Base-by-base conservation (phyloP, 345 rosid genomes). In the Arabidopsis arenosa region DNA sequence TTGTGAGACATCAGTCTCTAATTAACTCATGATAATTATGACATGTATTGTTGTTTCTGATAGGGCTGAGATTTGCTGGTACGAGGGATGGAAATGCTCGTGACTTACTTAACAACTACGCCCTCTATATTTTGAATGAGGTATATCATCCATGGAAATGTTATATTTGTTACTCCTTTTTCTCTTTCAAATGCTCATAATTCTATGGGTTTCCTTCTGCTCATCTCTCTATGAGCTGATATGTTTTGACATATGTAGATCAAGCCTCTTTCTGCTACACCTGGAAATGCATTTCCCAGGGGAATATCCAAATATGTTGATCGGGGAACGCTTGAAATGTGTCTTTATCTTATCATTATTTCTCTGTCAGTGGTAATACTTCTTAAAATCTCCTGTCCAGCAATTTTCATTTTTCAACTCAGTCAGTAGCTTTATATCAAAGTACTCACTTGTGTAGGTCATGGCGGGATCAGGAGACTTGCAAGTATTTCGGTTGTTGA, bases 391-490 rank as follows among this genome's bases (percentile, higher is more conserved):
- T 64, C 30, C 4, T 48, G 63, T 73, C 55, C 33, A 18, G 21
- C 51, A 65, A 18, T 12, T 59, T 65, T 41, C 68, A 44, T 2
- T 72, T 40, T 47, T 77, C 37, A 66, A 28, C 32, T 28, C 32
- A 63, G 53, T 70, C 60, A 43, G 53, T 68, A 71, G 70, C 63
- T 37, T 49, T 63, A 63, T 55, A 53, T 77, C 11, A 44, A 72
- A 59, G 61, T 74, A 55, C 64, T 66, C 60, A 28, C 73, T 67
- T 69, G 73, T 76, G 66, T 78, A 94, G 98, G 91, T 92, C 73
- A 94, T 94, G 98, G 97, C 97, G 73, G 98, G 97, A 71, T 90
- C 97, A 47, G 97, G 98, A 75, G 89, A 92, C 86, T 84, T 94
- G 66, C 87, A 89, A 79, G 85, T 90, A 47, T 87, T 94, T 78